A percentile compares a stretch with the other conserved stretches of the same genome.
Evolutionary conservation across 192 early-diverging fungal species (phyloP).

Genomic region (Entomortierella parvispora): DNA sequence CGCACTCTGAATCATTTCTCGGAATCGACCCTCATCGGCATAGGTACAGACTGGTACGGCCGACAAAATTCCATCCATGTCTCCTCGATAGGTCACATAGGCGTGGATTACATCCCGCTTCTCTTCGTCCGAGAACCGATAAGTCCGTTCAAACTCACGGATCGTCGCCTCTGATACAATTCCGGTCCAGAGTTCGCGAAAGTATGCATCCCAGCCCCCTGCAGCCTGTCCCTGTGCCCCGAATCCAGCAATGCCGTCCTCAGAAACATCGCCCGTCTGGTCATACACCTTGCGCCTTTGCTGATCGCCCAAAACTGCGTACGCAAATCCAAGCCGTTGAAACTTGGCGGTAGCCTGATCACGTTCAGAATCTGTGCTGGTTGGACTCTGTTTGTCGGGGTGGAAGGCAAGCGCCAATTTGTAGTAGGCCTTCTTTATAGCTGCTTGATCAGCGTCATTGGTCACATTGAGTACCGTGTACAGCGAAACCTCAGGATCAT

Average conservation of each 20-base stretch:
- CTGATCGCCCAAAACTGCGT: constrained; percentile 78
- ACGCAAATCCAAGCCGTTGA: constrained; percentile 79
- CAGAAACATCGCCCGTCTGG: constrained; percentile 70
- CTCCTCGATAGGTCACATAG: constrained; percentile 73
- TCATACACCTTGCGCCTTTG: constrained; percentile 75
- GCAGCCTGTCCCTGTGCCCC: constrained; percentile 59
- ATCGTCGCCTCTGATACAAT: constrained; percentile 79
- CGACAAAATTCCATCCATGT: constrained; percentile 74
- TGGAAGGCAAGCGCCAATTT: constrained; percentile 91
- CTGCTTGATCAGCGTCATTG: constrained; percentile 69
- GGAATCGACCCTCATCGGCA: constrained; percentile 74
- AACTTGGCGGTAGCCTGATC: constrained; percentile 72
- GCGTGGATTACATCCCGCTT: constrained; percentile 71
- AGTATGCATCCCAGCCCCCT: constrained; percentile 85
- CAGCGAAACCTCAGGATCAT: constrained; percentile 51
- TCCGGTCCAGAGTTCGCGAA: constrained; percentile 78
- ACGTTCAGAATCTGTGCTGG: constrained; percentile 70
- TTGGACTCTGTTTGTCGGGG: constrained; percentile 79
- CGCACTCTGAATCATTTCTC: constrained; percentile 68
- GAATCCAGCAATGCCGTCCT: constrained; percentile 48
- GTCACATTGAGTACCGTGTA: constrained; percentile 85
- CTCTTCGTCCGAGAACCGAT: constrained; percentile 85
- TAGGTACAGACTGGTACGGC: constrained; percentile 67
- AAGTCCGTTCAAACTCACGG: constrained; percentile 74
- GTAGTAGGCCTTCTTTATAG: constrained; percentile 93